Evolutionary conservation across 2,329 filamentous ascomycete genomes (phyloP), one percentile per base, ranked within the genome.

Genomic region (Alternaria novae-zelandiae): DNA sequence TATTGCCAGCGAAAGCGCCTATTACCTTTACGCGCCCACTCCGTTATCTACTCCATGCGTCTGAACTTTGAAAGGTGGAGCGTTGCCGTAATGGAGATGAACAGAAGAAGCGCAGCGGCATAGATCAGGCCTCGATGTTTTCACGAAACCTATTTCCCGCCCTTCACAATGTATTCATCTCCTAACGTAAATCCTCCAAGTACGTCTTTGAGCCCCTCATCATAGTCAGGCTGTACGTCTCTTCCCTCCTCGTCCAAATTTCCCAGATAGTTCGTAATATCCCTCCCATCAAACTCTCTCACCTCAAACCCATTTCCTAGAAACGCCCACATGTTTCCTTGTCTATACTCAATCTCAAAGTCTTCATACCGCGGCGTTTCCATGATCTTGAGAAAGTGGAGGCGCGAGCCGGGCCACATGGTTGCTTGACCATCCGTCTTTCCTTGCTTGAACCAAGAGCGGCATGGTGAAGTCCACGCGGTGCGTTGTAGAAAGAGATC

Each of bases 221-320:
- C 81, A 70, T 81, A 83, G 10, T 74, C 74, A 8, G 81, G 81
- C 74, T 83, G 80, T 43, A 76, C 72, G 71, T 82, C 81, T 49
- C 65, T 72, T 4, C 79, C 79, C 23, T 77, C 70, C 9, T 73
- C 73, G 66, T 82, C 75, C 61, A 82, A 59, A 50, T 65, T 67
- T 0, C 82, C 82, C 45, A 84, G 62, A 74, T 84, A 84, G 67
- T 82, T 76, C 43, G 82, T 83, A 21, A 83, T 78, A 71, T 84
- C 82, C 57, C 82, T 76, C n/a, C 82, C 82, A 73, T 84, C 82
- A 70, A 78, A 78, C 72, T 84, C 82, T 54, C 82, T 71, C n/a
- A 73, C 71, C 64, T 81, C 77, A 59, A 84, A 84, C n/a, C 71
- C 72, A 63, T 75, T 74, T 1, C 73, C 73, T 25, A 75, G 25